Conservation (phyloP, 148 eudicot species). For the Rhododendron ovatum region DNA sequence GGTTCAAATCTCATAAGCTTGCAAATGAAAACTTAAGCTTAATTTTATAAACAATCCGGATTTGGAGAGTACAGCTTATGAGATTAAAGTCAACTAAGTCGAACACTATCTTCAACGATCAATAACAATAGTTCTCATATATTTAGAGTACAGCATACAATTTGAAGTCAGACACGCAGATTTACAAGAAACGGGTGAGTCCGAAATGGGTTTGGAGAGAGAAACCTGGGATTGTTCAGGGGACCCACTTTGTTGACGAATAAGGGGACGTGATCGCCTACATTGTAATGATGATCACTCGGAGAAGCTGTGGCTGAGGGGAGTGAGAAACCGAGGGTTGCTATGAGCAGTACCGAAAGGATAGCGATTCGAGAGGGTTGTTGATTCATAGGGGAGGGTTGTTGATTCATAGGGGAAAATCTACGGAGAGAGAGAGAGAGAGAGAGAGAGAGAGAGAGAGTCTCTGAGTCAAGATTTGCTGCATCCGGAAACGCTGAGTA, state of each 20-base stretch:
- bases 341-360: constrained; percentile 7
- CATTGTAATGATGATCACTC: constrained; percentile 52
- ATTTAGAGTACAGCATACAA: neutral
- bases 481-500: neutral
- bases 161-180: neutral
- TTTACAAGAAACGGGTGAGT: neutral
- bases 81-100: neutral
- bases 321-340: constrained; percentile 10
- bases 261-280: constrained; percentile 70
- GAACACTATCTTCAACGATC: neutral
- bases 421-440: constrained; percentile 7
- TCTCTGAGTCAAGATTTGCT: neutral
- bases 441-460: constrained; percentile 17
- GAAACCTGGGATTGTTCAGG: constrained; percentile 78
- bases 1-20: neutral
- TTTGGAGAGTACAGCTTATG: no score
- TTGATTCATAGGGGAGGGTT: constrained; percentile 5
- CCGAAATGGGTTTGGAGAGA: neutral
- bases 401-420: constrained; percentile 1
- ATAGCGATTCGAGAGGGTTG: neutral
- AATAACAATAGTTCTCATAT: neutral
- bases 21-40: neutral
- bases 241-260: constrained; percentile 74
- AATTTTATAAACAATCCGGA: neutral
- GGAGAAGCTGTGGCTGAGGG: constrained; percentile 13